Evolutionary conservation across 2,329 filamentous ascomycete species (phyloP).

Genomic region (Aspergillus sp.): DNA sequence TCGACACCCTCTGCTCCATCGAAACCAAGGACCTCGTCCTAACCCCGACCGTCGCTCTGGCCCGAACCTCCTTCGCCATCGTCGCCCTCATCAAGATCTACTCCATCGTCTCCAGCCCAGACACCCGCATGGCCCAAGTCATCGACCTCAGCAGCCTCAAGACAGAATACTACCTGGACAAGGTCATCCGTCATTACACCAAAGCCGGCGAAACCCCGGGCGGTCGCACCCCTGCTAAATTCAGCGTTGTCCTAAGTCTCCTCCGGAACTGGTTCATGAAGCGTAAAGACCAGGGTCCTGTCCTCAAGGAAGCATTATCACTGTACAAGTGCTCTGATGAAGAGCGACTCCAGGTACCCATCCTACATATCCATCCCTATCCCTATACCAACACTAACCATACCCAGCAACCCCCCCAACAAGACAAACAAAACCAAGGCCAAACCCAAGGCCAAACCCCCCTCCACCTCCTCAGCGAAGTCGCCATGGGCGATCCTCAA

Average conservation of each 20-base stretch:
- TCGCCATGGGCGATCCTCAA: conserved; percentile 41
- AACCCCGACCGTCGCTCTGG: conserved; percentile 70
- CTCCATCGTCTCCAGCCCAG: conserved; percentile 64
- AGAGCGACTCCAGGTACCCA: conserved; percentile 8
- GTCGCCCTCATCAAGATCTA: conserved; percentile 75
- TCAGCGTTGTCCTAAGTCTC: conserved; percentile 70
- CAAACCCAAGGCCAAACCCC: conserved; percentile 29
- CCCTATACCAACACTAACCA: too few species aligned
- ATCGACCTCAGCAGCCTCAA: conserved; percentile 69
- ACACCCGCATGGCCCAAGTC: conserved; percentile 68
- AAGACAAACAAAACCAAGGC: not conserved
- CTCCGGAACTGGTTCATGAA: conserved; percentile 67
- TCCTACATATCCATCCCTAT: not conserved
- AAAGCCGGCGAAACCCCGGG: conserved; percentile 63
- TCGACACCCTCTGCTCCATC: conserved; percentile 66
- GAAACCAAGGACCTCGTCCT: conserved; percentile 61
- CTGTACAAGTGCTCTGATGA: not conserved
- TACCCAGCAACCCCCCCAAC: conserved; percentile 8
- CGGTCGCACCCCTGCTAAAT: conserved; percentile 68
- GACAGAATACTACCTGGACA: conserved; percentile 66
- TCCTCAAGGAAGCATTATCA: conserved; percentile 27
- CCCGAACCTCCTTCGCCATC: conserved; percentile 70
- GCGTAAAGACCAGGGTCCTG: conserved; percentile 44
- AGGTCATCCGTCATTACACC: conserved; percentile 68
- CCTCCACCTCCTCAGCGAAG: conserved; percentile 43